Conservation (phyloP, 306 rosid species). For the Dryas alaskensis region DNA sequence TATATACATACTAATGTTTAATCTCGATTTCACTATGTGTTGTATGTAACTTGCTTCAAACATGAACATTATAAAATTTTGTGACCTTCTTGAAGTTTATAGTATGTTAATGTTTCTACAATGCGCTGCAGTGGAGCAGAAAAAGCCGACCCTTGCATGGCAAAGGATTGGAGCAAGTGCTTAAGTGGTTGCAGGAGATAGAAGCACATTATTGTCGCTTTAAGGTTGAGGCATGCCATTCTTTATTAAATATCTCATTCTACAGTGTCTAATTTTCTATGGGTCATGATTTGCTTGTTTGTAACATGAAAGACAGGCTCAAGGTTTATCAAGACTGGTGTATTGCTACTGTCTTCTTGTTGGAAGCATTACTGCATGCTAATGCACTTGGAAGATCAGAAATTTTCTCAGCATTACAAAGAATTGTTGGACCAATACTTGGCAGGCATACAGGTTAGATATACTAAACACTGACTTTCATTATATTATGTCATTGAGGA, state of each 20-base stretch:
- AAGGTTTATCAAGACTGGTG: constrained; percentile 59
- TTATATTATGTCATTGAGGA: neutral
- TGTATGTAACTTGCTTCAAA: neutral
- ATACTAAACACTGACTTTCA: neutral
- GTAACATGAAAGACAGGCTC: constrained; percentile 54
- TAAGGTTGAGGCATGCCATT: constrained; percentile 72
- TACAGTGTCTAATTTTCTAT: constrained; percentile 24
- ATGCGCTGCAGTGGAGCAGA: constrained; percentile 70
- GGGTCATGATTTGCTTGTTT: constrained; percentile 33
- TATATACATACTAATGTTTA: neutral
- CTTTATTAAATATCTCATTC: constrained; percentile 19
- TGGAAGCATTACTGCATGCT: constrained; percentile 91
- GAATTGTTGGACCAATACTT: constrained; percentile 79
- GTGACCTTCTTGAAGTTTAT: constrained; percentile 6
- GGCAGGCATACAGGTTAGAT: constrained; percentile 80
- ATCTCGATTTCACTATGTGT: constrained; percentile 1
- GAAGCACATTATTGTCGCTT: constrained; percentile 41
- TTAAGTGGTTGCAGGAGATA: constrained; percentile 80
- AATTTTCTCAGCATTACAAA: constrained; percentile 51
- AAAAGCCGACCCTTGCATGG: constrained; percentile 78
- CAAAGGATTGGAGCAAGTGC: constrained; percentile 83
- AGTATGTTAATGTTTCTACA: constrained; percentile 21
- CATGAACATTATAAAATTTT: neutral
- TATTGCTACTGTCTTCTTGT: constrained; percentile 79
- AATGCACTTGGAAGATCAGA: constrained; percentile 71